A percentile compares a stretch with the other conserved stretches of the same genome.
These are phyloP conservation scores for Wickerhamiella hasegawae DNA, from an alignment of 805 yeast species.

Conservation along the genomic window DNA sequence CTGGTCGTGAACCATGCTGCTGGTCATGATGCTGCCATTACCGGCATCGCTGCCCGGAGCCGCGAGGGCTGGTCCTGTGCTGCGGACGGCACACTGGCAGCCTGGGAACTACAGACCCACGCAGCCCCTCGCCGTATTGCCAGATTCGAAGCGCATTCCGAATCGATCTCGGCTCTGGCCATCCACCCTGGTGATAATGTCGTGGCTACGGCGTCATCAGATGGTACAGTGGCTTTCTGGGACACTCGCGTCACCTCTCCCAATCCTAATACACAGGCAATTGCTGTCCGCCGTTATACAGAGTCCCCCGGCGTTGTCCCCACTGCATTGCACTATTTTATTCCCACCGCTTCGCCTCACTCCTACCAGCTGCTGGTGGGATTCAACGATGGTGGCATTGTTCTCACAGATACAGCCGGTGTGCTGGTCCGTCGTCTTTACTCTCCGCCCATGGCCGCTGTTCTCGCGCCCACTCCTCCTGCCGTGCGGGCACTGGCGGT, in stretches of 20 bases:
- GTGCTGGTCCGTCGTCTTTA: conserved; percentile 7
- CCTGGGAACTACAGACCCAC: neutral
- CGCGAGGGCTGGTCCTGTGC: neutral
- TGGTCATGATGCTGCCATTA: neutral
- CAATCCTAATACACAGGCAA: neutral
- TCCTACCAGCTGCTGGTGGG: conserved; percentile 2
- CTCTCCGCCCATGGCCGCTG: conserved; percentile 1
- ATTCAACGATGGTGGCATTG: conserved; percentile 4
- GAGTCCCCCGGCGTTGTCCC: conserved; percentile 1
- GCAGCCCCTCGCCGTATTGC: neutral
- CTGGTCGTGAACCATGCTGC: too few relatives aligned
- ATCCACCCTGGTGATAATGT: neutral
- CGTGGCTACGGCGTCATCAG: neutral
- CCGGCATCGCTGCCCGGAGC: neutral
- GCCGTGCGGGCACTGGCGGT: conserved; percentile 5
- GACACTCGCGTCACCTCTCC: too few relatives aligned
- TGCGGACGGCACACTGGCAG: neutral
- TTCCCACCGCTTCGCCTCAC: too few relatives aligned
- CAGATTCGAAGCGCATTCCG: neutral
- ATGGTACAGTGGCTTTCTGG: neutral
- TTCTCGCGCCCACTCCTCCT: conserved; percentile 2
- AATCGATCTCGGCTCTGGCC: neutral
- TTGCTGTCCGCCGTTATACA: neutral
- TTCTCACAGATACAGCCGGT: conserved; percentile 8
- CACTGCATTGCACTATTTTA: neutral